Conservation (phyloP, 164 flowering plant genomes). For the Pachysandra terminalis region DNA sequence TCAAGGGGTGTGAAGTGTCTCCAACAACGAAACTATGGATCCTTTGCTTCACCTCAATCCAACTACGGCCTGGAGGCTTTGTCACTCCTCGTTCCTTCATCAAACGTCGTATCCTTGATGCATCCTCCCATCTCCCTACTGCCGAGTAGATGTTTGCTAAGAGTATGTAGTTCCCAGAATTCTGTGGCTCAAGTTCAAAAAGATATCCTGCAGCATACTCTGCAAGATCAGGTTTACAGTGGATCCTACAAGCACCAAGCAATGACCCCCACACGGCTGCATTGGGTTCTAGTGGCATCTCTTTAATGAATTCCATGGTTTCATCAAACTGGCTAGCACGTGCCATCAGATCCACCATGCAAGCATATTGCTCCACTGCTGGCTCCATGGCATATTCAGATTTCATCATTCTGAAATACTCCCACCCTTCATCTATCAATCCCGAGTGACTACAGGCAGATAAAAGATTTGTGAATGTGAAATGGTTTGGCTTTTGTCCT, state of each 20-base stretch:
- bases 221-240: slow-evolving; percentile 28
- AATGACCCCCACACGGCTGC: slow-evolving; percentile 36
- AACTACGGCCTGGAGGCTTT: slow-evolving; percentile 44
- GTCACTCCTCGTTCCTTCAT: slow-evolving; percentile 36
- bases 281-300: slow-evolving; percentile 41
- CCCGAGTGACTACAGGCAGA: slow-evolving; percentile 45
- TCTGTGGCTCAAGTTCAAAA: slow-evolving; percentile 30
- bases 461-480: slow-evolving; percentile 32
- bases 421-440: slow-evolving; percentile 33
- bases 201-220: slow-evolving; percentile 29
- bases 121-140: slow-evolving; percentile 37
- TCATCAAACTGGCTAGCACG: slow-evolving; percentile 36
- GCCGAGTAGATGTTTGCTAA: slow-evolving; percentile 33
- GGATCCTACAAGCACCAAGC: slow-evolving; percentile 41
- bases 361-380: slow-evolving; percentile 36
- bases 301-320: slow-evolving; percentile 24
- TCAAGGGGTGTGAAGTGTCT: slow-evolving; percentile 29
- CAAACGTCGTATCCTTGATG: slow-evolving; percentile 20
- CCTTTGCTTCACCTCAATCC: slow-evolving; percentile 31
- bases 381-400: slow-evolving; percentile 24
- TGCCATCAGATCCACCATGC: slow-evolving; percentile 37
- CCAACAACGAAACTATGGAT: slow-evolving; percentile 37
- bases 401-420: slow-evolving; percentile 32
- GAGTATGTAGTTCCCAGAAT: slow-evolving; percentile 31
- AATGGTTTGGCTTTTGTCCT: slow-evolving; percentile 25